Evolutionary conservation across 495 filamentous ascomycete species (phyloP).

Genomic region (Cercophora newfieldiana): DNA sequence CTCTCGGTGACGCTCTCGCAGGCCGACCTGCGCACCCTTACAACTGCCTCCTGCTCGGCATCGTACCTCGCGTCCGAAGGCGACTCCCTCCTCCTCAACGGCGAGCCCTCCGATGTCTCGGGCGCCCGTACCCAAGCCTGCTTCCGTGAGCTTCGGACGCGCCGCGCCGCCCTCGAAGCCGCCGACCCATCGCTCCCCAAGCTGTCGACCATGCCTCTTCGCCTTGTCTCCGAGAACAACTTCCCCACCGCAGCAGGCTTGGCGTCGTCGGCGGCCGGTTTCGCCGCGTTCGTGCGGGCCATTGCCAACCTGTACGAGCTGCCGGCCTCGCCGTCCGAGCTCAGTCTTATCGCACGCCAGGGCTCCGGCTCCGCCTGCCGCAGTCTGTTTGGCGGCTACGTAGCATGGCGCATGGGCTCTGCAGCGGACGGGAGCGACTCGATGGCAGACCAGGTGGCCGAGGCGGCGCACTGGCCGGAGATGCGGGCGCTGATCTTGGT

Average conservation of each 20-base stretch:
- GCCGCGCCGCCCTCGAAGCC: slow-evolving; percentile 72
- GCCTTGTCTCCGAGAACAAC: slow-evolving; percentile 92
- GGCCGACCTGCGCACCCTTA: slow-evolving; percentile 88
- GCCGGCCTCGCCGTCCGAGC: slow-evolving; percentile 70
- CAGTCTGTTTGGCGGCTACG: slow-evolving; percentile 89
- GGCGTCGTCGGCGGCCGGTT: slow-evolving; percentile 88
- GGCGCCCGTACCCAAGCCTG: slow-evolving; percentile 88
- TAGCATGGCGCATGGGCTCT: slow-evolving; percentile 81
- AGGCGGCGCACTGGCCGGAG: slow-evolving; percentile 84
- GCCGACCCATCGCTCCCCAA: slow-evolving; percentile 70
- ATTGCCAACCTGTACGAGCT: slow-evolving; percentile 91
- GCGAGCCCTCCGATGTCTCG: slow-evolving; percentile 75
- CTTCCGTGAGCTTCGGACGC: slow-evolving; percentile 76
- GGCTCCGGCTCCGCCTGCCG: slow-evolving; percentile 93
- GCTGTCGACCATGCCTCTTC: slow-evolving; percentile 70
- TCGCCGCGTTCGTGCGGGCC: slow-evolving; percentile 89
- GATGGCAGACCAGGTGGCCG: slow-evolving; percentile 80
- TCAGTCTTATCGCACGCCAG: slow-evolving; percentile 89
- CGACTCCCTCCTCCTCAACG: slow-evolving; percentile 85
- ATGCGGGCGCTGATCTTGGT: slow-evolving; percentile 93
- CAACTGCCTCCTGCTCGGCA: slow-evolving; percentile 87
- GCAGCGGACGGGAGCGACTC: slow-evolving; percentile 78
- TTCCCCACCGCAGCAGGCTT: slow-evolving; percentile 98
- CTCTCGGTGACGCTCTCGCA: slow-evolving; percentile 95
- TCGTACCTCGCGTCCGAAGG: slow-evolving; percentile 57